Evolutionary conservation across 495 filamentous ascomycete species (phyloP), one percentile per base, ranked within the genome.

Genomic region (Gamarada debralockiae): DNA sequence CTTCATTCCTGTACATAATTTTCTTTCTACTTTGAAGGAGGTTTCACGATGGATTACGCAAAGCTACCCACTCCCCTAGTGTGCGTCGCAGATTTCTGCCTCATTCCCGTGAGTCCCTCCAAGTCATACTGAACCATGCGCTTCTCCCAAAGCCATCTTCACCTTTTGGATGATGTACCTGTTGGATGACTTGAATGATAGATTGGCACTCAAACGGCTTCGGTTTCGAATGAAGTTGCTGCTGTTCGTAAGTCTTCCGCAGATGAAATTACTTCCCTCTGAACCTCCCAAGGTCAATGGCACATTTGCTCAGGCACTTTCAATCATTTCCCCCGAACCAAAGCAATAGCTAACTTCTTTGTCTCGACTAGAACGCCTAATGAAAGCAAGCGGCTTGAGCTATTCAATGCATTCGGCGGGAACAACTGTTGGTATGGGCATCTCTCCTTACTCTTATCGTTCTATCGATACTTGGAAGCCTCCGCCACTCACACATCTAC

Each of bases 391-490:
- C 52, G 89, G 88, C 7, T 61, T 97, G 57, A 83, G 77, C 40
- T 92, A 90, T 63, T 80, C 78, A 44, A 92, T 97, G 90, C 92
- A 96, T 65, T 90, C 87, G 2, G 53, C 61, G 5, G 92, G 92
- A 15, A 97, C 92, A 0, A 96, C 92, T 0, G 79, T 97, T 33
- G 92, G 91, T 95, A 71, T 39, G 82, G 29, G 7, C 7, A 39
- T 15, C 14, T 39, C 18, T 43, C 40, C 22, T 20, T 23, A 4
- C 17, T 43, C 3, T 21, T 20, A 21, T n/a, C 41, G 14, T 14
- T 39, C 4, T 4, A 15, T 34, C 8, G 31, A n/a, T n/a, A n/a
- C n/a, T n/a, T n/a, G n/a, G n/a, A n/a, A n/a, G n/a, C n/a, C n/a
- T n/a, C n/a, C n/a, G n/a, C n/a, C n/a, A n/a, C n/a, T n/a, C n/a